Percentiles rank a stretch among this genome's conserved stretches.
These are phyloP conservation scores for Pouteria glomerata DNA, from an alignment of 148 eudicot genomes.

Conservation along the genomic window DNA sequence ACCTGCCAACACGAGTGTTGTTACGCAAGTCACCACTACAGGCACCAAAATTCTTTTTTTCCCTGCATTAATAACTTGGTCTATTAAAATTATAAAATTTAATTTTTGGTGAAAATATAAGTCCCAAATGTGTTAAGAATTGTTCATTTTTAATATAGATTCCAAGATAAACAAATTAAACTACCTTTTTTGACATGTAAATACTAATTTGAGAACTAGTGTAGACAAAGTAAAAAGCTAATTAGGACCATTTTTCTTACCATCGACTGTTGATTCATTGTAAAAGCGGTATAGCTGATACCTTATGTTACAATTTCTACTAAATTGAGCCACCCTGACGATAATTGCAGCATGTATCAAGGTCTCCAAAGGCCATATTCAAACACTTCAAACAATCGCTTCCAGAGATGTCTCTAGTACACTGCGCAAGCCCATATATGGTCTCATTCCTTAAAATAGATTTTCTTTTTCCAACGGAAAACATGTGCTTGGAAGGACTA, in stretches of 20 bases:
- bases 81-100: not conserved
- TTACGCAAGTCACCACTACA: not conserved
- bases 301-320: constrained; percentile 22
- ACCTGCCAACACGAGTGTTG: not conserved
- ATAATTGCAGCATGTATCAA: constrained; percentile 20
- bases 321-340: constrained; percentile 17
- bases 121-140: not conserved
- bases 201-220: not conserved
- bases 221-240: not conserved
- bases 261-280: constrained; percentile 7
- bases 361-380: constrained; percentile 10
- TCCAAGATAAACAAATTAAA: too few species aligned
- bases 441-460: constrained; percentile 4
- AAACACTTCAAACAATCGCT: constrained; percentile 17
- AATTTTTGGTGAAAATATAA: not conserved
- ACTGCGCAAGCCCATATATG: constrained; percentile 26
- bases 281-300: constrained; percentile 18
- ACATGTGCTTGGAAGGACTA: constrained; percentile 16
- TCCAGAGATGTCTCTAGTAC: constrained; percentile 23
- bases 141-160: too few species aligned
- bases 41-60: constrained; percentile 7
- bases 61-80: not conserved
- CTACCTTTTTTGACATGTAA: too few species aligned
- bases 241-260: constrained; percentile 7
- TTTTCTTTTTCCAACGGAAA: constrained; percentile 7